A percentile compares a stretch with the other conserved stretches of the same genome.
Evolutionary conservation across 169 alveolate species (phyloP).

Genomic region (Nephromyces sp.): DNA sequence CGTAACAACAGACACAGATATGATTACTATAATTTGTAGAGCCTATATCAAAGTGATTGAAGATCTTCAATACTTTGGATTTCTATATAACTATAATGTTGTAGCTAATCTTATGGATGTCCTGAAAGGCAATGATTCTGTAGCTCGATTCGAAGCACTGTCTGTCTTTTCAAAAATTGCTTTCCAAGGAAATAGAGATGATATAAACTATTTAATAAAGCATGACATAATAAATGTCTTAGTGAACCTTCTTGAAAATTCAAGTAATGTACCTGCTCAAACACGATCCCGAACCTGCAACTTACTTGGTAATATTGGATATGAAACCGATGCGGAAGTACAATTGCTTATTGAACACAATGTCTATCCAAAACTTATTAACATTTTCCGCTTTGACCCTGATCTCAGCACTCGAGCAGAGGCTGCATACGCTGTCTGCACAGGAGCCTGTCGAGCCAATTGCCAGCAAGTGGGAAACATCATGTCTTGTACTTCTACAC

Average conservation of each 20-base stretch:
- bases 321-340: conserved; percentile 66
- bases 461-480: conserved; percentile 66
- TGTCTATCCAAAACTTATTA: conserved; percentile 60
- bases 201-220: conserved; percentile 51
- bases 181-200: conserved; percentile 58
- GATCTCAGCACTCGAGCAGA: conserved; percentile 68
- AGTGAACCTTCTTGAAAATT: conserved; percentile 58
- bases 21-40: conserved; percentile 24
- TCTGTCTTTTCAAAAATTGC: conserved; percentile 71
- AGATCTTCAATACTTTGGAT: conserved; percentile 27
- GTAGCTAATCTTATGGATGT: conserved; percentile 25
- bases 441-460: conserved; percentile 63
- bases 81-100: conserved; percentile 20
- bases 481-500: conserved; percentile 60
- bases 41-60: conserved; percentile 36
- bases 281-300: conserved; percentile 72
- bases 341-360: conserved; percentile 58
- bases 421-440: conserved; percentile 78
- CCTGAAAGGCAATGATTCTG: conserved; percentile 33
- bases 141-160: conserved; percentile 63
- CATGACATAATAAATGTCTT: conserved; percentile 54
- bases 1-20: conserved; percentile 15
- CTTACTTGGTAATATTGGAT: conserved; percentile 70
- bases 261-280: conserved; percentile 48
- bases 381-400: conserved; percentile 52